A percentile compares a stretch with the other conserved stretches of the same genome.
phyloP scores from a whole-genome alignment of 2,329 filamentous ascomycete genomes.

The Neocatenulostroma microsporum region DNA sequence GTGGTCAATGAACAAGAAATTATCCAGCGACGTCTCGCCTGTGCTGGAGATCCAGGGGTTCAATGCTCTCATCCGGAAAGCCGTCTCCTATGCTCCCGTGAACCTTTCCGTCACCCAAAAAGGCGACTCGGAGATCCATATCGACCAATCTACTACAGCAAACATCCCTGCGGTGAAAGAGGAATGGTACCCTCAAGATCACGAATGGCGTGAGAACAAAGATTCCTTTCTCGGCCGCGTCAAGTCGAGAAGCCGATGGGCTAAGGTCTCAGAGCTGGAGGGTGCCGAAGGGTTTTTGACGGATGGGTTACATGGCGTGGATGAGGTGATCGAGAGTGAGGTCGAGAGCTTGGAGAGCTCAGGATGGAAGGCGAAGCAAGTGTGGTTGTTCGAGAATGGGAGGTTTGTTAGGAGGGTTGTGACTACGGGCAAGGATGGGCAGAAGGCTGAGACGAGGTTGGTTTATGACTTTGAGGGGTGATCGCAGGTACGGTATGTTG shows the following conservation, averaged over 20 bases:
- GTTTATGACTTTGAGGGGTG: slow-evolving; percentile 14
- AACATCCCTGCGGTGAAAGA: slow-evolving; percentile 5
- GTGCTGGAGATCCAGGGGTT: slow-evolving; percentile 8
- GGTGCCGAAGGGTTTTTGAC: slow-evolving; percentile 11
- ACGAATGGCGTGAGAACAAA: slow-evolving; percentile 6
- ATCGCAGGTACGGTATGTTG: too few species aligned
- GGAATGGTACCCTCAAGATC: slow-evolving; percentile 5
- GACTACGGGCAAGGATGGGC: slow-evolving; percentile 9
- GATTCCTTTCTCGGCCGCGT: slow-evolving; percentile 6
- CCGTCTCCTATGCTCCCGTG: slow-evolving; percentile 7
- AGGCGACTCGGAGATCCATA: neutral
- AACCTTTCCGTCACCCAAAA: slow-evolving; percentile 5
- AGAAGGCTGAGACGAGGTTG: slow-evolving; percentile 14
- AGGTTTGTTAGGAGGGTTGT: slow-evolving; percentile 16
- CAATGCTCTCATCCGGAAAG: slow-evolving; percentile 5
- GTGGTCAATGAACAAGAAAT: slow-evolving; percentile 4
- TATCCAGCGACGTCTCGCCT: slow-evolving; percentile 5
- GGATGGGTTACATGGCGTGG: slow-evolving; percentile 9
- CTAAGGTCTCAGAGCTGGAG: slow-evolving; percentile 1
- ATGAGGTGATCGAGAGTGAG: slow-evolving; percentile 13
- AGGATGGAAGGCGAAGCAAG: slow-evolving; percentile 10
- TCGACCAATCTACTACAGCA: slow-evolving; percentile 4
- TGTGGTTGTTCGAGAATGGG: slow-evolving; percentile 15
- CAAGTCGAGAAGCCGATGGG: slow-evolving; percentile 4
- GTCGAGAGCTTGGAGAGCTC: slow-evolving; percentile 8